phyloP scores from a whole-genome alignment of 2,329 filamentous ascomycete genomes.

The Ilyonectria robusta region DNA sequence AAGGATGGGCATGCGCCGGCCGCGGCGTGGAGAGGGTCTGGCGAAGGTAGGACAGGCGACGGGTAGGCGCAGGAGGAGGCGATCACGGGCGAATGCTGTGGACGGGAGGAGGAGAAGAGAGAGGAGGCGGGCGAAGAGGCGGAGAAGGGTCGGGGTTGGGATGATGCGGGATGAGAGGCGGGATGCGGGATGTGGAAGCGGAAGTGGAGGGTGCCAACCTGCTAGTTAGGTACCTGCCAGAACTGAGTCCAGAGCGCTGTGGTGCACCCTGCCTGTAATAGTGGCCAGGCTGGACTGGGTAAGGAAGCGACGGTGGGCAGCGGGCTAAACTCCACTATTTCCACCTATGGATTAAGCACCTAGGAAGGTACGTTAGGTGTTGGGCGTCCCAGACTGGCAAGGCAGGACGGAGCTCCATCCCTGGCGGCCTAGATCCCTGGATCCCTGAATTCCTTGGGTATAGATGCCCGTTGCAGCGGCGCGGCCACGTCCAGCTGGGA shows the following conservation, averaged over 20 bases:
- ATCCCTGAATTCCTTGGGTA: background rate
- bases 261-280: background rate
- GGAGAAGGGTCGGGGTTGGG: slow-evolving; percentile 24
- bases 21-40: slow-evolving; percentile 1
- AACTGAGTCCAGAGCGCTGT: slow-evolving; percentile 2
- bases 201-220: slow-evolving; percentile 22
- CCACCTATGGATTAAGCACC: slow-evolving; percentile 12
- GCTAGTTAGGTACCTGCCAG: slow-evolving; percentile 4
- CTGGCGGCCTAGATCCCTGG: background rate
- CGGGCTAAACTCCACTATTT: slow-evolving; percentile 24
- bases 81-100: slow-evolving; percentile 10
- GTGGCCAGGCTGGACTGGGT: slow-evolving; percentile 1
- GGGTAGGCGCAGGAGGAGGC: slow-evolving; percentile 33
- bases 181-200: slow-evolving; percentile 33
- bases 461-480: background rate
- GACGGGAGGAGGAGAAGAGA: background rate
- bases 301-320: slow-evolving; percentile 13
- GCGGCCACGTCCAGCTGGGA: background rate
- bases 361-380: too few relatives aligned
- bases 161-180: slow-evolving; percentile 30
- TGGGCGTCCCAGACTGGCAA: slow-evolving; percentile 8
- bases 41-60: slow-evolving; percentile 34
- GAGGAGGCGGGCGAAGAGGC: slow-evolving; percentile 10
- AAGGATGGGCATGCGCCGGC: slow-evolving; percentile 39
- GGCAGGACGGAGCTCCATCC: slow-evolving; percentile 8